phyloP scores from a whole-genome alignment of 129 eudicot genomes.

The Flaveria brownii region DNA sequence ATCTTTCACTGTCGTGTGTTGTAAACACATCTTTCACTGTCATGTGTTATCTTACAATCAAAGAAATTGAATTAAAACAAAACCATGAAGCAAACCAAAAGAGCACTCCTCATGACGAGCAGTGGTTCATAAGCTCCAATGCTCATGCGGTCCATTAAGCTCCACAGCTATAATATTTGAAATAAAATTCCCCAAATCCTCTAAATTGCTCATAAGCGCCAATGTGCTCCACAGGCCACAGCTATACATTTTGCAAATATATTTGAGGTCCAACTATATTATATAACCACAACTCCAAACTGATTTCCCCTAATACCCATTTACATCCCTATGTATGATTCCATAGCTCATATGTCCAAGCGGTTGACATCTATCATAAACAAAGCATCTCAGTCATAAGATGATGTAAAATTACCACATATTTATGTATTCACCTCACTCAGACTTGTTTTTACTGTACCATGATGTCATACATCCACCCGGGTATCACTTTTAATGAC shows the following conservation, averaged over 20 bases:
- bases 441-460: constrained; percentile 32
- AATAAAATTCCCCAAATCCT: constrained; percentile 73
- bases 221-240: constrained; percentile 94
- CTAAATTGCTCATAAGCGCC: constrained; percentile 78
- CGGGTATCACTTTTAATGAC: constrained; percentile 13
- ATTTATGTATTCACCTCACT: constrained; percentile 44
- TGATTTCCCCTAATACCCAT: constrained; percentile 71
- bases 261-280: constrained; percentile 47
- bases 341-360: constrained; percentile 98
- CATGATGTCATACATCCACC: neutral
- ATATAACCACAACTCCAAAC: constrained; percentile 72
- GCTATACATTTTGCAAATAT: constrained; percentile 66
- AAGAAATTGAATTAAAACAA: constrained; percentile 43
- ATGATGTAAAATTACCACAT: constrained; percentile 49
- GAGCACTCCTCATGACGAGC: constrained; percentile 95
- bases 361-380: constrained; percentile 93
- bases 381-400: constrained; percentile 91
- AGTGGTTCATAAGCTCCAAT: constrained; percentile 94
- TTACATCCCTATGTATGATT: constrained; percentile 92
- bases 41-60: constrained; percentile 38
- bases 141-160: constrained; percentile 89
- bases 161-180: constrained; percentile 75
- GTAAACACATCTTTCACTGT: constrained; percentile 25
- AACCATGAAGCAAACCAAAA: constrained; percentile 92
- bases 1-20: constrained; percentile 29